A percentile compares a stretch with the other conserved stretches of the same genome.
Evolutionary conservation across 164 flowering plant species (phyloP).

Genomic region (Taxillus chinensis): DNA sequence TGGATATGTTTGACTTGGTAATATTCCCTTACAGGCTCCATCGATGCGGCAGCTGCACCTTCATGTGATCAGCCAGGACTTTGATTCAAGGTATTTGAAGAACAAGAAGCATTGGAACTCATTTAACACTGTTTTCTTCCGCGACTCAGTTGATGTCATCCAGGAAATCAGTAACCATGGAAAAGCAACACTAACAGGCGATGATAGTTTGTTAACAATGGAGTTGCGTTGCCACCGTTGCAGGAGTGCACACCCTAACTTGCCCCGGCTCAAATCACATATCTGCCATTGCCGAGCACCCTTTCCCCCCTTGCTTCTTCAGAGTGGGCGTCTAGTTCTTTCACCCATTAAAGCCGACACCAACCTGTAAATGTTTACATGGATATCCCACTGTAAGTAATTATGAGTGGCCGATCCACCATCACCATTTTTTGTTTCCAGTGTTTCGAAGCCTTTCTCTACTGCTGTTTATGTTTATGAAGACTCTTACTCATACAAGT

Average conservation of each 20-base stretch:
- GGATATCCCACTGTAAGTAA: constrained; percentile 8
- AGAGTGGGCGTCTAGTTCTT: constrained; percentile 39
- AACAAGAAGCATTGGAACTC: constrained; percentile 97
- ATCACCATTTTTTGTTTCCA: not conserved
- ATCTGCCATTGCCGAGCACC: constrained; percentile 46
- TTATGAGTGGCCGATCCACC: not conserved
- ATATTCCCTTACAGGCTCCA: constrained; percentile 47
- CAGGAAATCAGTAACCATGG: constrained; percentile 49
- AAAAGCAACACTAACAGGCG: constrained; percentile 30
- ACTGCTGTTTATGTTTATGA: no score
- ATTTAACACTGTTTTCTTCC: constrained; percentile 69
- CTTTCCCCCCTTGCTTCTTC: constrained; percentile 42
- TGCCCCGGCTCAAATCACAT: constrained; percentile 78
- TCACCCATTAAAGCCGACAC: constrained; percentile 6
- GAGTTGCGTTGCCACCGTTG: constrained; percentile 88
- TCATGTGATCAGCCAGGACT: constrained; percentile 94
- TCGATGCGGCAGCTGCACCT: constrained; percentile 94
- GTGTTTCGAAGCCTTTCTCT: no score
- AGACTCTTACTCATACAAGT: no score
- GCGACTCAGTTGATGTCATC: constrained; percentile 69
- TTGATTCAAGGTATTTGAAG: constrained; percentile 61
- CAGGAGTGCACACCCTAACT: constrained; percentile 83
- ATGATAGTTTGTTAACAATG: constrained; percentile 42
- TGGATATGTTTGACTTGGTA: not conserved
- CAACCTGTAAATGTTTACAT: constrained; percentile 10